Base-by-base conservation (phyloP, 73 alveolate genomes). In the Paramecium sonneborni region DNA sequence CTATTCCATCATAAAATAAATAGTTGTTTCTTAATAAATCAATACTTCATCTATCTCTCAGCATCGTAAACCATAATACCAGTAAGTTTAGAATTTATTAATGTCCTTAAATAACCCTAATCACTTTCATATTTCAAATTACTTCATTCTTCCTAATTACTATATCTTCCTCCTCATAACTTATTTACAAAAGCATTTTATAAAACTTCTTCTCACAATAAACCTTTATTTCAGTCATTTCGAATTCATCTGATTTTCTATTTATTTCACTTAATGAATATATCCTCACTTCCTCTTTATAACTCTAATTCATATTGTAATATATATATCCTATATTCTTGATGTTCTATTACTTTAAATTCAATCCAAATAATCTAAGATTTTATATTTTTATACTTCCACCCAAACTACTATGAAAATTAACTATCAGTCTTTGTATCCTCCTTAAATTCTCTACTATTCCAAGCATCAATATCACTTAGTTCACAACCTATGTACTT, bases 11-110 rank as follows among this genome's bases (percentile, higher is more conserved):
- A 52, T 52, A 52, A 52, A 52, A 52, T 52, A 52, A 52, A 52
- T 52, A 52, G 68, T 52, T 52, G 2, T 62, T 62, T 62, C 24
- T 6, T 23, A 62, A 10, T 30, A 4, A 62, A 32, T 62, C 84
- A 62, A 62, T 62, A 62, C 24, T 62, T 62, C 44, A 62, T 62
- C 44, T 62, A 23, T 26, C 26, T 62, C 26, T 62, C 84, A 62
- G 84, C 84, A 32, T 62, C 84, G 24, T 62, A 62, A 26, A 62
- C 26, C 84, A 62, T 62, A 23, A 62, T 12, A 11, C 84, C 84
- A 24, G 84, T 62, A 6, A 62, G 44, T 62, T 21, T 62, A 24
- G 84, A 62, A 62, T 62, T 62, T 62, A 62, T 1, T 62, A 62
- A 32, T 12, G 84, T 62, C 2, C 26, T 26, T 7, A 62, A 24